Evolutionary conservation across 1,284 basidiomycete genomes (phyloP), one percentile per base, ranked within the genome.

Genomic region (Trichosporon inkin): DNA sequence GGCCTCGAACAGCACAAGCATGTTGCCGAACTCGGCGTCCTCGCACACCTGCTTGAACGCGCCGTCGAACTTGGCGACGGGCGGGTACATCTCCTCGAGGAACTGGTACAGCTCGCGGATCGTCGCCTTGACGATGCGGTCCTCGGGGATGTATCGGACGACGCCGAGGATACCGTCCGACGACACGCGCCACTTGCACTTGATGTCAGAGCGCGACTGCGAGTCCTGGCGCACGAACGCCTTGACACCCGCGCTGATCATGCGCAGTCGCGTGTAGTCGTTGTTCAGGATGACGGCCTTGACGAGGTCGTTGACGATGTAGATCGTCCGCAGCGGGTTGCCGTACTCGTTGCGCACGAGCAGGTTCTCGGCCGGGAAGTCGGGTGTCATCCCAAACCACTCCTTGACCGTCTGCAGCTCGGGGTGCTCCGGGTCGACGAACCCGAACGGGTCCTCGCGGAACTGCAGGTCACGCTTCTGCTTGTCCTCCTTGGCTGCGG

Each of bases 201-300:
- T 61, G 56, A 80, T 77, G 28, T 76, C 75, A 22, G 75, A 73
- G 34, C 80, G 78, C 54, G 71, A 69, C 63, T 74, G 66, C 19
- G 77, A 78, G 64, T 85, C 84, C 71, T 85, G 84, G 28, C 83
- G 77, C 4, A 80, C 80, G 64, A 86, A 83, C 16, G 82, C 72
- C 77, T 96, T 96, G 59, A 94, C 92, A 34, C 96, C 96, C 41
- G 90, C 89, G 35, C 89, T 88, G 70, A 95, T 88, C 60, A 99
- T 84, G 2, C 96, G 87, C 59, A 98, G 83, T 24, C 87, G 86
- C 39, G 85, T 84, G 73, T 88, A 94, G 76, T 93, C 88, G 73
- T 98, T 98, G 73, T 87, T 82, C 53, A 82, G 73, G 61, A 98
- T 83, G 63, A 99, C 82, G 16, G 83, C 80, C 76, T 88, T 90